Evolutionary conservation across 495 filamentous ascomycete genomes (phyloP), one percentile per base, ranked within the genome.

Genomic region (Beverwykella pulmonaria): DNA sequence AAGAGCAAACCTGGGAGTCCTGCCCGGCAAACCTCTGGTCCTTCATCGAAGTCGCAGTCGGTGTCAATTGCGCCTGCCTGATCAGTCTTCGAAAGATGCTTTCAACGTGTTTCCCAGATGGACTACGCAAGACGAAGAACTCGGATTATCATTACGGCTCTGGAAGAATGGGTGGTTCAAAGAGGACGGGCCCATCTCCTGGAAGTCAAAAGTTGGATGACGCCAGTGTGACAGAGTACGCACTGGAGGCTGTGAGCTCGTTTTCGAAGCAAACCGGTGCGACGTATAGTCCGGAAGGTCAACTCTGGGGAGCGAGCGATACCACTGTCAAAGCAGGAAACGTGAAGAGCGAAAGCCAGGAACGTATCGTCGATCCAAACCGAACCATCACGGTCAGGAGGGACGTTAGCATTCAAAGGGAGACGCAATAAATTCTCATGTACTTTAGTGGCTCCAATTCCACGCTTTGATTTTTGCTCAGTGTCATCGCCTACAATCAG

Each of bases 21-120:
- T 39, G 27, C 14, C 60, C 65, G 2, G 50, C 60, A 19, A 50
- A 65, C 52, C 25, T 68, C 12, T 68, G 65, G 65, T 64, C 60
- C 49, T 36, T 56, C 30, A 49, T 64, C 30, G 65, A 68, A 49
- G 50, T 59, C 29, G 50, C 65, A 1, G 46, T 68, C 9, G 65
- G 65, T 25, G 39, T 68, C 15, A 55, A 64, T 14, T 68, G 65
- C 53, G 59, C 59, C 39, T 59, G 55, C 20, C 32, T 59, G 17
- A 59, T 59, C 55, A 41, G 30, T n/a, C 55, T 59, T 25, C 55
- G 55, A 7, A 59, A 59, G 39, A 36, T 36, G 14, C 19, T 41
- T 5, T 15, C 55, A 12, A 41, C 22, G 8, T 59, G 55, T 34
- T 59, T 39, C 15, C 55, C 55, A 20, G 30, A 36, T 34, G 26